Conservation (phyloP, 768 basidiomycete genomes). For the Trametes cinnabarina region DNA sequence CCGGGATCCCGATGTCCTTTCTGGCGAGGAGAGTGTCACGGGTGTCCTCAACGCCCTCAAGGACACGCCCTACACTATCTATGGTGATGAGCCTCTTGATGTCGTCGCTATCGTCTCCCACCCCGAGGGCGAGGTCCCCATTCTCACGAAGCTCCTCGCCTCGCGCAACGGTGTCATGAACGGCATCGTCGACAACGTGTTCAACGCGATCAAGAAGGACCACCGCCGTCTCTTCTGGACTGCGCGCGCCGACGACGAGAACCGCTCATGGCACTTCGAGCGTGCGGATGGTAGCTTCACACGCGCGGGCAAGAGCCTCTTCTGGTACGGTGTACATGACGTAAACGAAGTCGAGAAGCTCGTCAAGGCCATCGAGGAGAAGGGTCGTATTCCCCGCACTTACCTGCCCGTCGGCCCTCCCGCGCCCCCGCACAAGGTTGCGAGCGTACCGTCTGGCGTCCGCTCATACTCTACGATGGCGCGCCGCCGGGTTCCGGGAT, state of each 20-base stretch:
- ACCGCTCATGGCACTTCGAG: conserved; percentile 98
- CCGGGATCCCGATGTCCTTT: conserved; percentile 87
- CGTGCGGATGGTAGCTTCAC: conserved; percentile 97
- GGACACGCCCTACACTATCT: conserved; percentile 85
- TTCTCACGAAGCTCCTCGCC: conserved; percentile 90
- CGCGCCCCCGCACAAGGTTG: conserved; percentile 52
- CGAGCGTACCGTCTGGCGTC: conserved; percentile 37
- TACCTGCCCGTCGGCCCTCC: conserved; percentile 87
- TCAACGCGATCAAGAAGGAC: conserved; percentile 94
- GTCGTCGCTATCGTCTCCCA: conserved; percentile 92
- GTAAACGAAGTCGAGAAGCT: conserved; percentile 87
- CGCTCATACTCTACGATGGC: conserved; percentile 61
- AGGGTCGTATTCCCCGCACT: conserved; percentile 80
- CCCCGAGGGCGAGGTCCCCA: conserved; percentile 83
- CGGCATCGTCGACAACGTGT: conserved; percentile 95
- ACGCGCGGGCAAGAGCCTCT: conserved; percentile 86
- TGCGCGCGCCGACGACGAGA: conserved; percentile 93
- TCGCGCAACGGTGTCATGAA: conserved; percentile 89
- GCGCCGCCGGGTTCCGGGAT: conserved; percentile 43
- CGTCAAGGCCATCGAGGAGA: conserved; percentile 69
- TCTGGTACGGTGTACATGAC: conserved; percentile 97
- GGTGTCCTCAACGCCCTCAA: conserved; percentile 82
- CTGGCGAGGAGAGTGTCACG: conserved; percentile 81
- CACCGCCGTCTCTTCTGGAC: conserved; percentile 96
- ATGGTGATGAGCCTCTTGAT: conserved; percentile 98